Conservation (phyloP, 306 rosid species). For the Nissolia schottii region DNA sequence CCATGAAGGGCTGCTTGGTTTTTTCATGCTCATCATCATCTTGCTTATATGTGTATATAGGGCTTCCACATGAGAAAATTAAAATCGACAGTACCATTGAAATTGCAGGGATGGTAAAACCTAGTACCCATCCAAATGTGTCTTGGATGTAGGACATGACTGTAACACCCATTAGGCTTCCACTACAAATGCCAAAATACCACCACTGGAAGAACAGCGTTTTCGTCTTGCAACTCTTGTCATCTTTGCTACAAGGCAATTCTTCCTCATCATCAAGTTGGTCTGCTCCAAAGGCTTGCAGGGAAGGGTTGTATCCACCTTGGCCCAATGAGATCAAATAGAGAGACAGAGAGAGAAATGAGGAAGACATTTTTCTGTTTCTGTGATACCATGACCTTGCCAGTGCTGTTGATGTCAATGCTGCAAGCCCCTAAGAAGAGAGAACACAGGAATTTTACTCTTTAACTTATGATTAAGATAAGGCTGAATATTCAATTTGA, state of each 20-base stretch:
- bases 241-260: conserved; percentile 56
- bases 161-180: conserved; percentile 80
- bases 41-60: conserved; percentile 52
- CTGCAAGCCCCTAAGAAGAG: conserved; percentile 64
- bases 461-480: neutral
- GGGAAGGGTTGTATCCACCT: conserved; percentile 89
- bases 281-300: conserved; percentile 90
- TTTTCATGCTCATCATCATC: conserved; percentile 13
- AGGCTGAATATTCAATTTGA: neutral
- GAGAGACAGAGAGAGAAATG: conserved; percentile 70
- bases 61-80: conserved; percentile 63
- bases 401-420: conserved; percentile 74
- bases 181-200: conserved; percentile 88
- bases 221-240: conserved; percentile 40
- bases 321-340: conserved; percentile 80
- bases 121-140: conserved; percentile 83
- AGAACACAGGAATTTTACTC: neutral
- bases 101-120: conserved; percentile 76
- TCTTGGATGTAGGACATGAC: conserved; percentile 94
- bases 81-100: conserved; percentile 56
- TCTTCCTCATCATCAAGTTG: conserved; percentile 75
- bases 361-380: conserved; percentile 50
- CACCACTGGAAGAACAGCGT: conserved; percentile 73
- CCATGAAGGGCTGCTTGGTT: conserved; percentile 22
- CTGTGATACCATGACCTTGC: conserved; percentile 49